These are phyloP conservation scores for Isoetes taiwanensis DNA, from an alignment of 75 land plant genomes.

Conservation along the genomic window DNA sequence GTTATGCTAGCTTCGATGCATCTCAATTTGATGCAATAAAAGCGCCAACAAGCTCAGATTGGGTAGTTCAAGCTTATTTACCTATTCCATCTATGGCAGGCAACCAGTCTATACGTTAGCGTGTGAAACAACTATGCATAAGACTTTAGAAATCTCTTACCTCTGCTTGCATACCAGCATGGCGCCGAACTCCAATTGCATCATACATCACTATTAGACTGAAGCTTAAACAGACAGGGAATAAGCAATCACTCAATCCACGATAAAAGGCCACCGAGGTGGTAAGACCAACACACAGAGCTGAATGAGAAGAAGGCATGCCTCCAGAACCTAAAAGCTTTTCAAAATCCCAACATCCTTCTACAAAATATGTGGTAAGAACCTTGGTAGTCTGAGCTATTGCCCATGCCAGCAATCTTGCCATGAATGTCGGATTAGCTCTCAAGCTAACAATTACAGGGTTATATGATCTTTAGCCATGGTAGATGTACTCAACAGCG, in stretches of 20 bases:
- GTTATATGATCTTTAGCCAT: slow-evolving; percentile 48
- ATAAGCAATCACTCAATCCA: slow-evolving; percentile 67
- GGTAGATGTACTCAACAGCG: slow-evolving; percentile 50
- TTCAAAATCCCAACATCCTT: slow-evolving; percentile 60
- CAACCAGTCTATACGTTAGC: no score
- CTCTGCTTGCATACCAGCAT: slow-evolving; percentile 93
- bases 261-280: slow-evolving; percentile 82
- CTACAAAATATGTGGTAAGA: slow-evolving; percentile 55
- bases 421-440: slow-evolving; percentile 80
- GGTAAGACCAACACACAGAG: slow-evolving; percentile 73
- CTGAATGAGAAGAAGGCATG: slow-evolving; percentile 95
- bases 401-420: slow-evolving; percentile 72
- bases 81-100: no score
- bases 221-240: slow-evolving; percentile 87
- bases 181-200: slow-evolving; percentile 79
- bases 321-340: slow-evolving; percentile 76
- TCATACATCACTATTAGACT: slow-evolving; percentile 96
- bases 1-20: no score
- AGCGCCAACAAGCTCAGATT: no score
- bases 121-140: no score
- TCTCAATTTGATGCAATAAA: no score
- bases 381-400: slow-evolving; percentile 88
- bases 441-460: slow-evolving; percentile 61
- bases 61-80: no score
- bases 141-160: no score